Percentiles rank a stretch among this genome's conserved stretches.
These are phyloP conservation scores for Prunus padus DNA, from an alignment of 306 rosid species.

Conservation along the genomic window DNA sequence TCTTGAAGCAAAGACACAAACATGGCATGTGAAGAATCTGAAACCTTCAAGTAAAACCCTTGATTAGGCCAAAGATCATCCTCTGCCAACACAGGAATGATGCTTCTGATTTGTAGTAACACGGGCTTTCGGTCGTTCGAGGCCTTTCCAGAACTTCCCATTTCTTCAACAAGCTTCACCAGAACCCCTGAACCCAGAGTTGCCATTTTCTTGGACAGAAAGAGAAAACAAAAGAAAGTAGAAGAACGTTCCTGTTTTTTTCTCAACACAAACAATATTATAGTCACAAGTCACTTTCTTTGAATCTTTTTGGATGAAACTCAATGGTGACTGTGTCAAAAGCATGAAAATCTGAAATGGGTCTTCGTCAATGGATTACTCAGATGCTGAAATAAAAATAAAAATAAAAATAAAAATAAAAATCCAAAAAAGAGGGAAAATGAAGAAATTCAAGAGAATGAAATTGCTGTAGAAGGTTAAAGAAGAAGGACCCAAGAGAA, in stretches of 20 bases:
- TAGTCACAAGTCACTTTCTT: background rate
- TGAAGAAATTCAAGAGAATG: background rate
- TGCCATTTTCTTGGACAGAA: constrained; percentile 23
- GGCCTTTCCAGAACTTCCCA: constrained; percentile 11
- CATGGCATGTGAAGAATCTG: constrained; percentile 38
- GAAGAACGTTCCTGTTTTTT: background rate
- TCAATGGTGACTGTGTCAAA: background rate
- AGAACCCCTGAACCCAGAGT: constrained; percentile 35
- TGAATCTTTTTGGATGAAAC: constrained; percentile 5
- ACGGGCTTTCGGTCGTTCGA: background rate
- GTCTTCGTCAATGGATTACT: background rate
- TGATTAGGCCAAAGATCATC: constrained; percentile 38
- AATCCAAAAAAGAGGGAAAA: background rate
- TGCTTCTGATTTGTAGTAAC: constrained; percentile 34
- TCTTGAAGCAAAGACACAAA: constrained; percentile 37
- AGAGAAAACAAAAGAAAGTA: background rate
- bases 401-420: background rate
- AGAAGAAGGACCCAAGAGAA: background rate
- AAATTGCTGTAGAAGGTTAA: background rate
- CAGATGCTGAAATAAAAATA: background rate
- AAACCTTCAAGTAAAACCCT: constrained; percentile 40
- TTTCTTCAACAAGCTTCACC: constrained; percentile 34
- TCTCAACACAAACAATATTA: background rate
- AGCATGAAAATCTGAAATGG: background rate
- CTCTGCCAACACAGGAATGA: constrained; percentile 28